Evolutionary conservation across 106 monocot genomes (phyloP), one percentile per base, ranked within the genome.

Genomic region (Dendrobium officinale): DNA sequence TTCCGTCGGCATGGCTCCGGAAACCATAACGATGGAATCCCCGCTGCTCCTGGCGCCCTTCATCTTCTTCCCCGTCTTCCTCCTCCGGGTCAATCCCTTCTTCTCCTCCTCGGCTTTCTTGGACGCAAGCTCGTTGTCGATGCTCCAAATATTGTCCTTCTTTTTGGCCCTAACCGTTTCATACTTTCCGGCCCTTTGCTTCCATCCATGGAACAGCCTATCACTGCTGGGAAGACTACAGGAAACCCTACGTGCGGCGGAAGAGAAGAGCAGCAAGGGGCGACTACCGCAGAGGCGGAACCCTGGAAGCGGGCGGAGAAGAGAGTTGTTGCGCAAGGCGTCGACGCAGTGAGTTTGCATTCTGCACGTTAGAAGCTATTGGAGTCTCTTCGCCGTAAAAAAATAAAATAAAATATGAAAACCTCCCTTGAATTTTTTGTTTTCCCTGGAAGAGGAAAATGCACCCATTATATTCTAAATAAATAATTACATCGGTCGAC

Each of bases 131-230:
- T 94, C 90, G 76, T 94, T 92, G 78, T 94, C 96, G 41, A 94
- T 44, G 88, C 92, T 92, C 94, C 93, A 94, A 4, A 94, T 80
- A 26, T 97, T 97, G 48, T 92, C 89, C 83, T 96, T 96, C 86
- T 78, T 86, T 84, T 81, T 91, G 24, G 79, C 78, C 80, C 68
- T 80, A 77, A 67, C 55, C 61, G 26, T 24, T n/a, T 75, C 83
- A 49, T 49, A 70, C 31, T 79, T 67, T 73, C 82, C 33, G 42
- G n/a, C 85, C 41, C 27, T 41, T n/a, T 40, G 55, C 61, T 49
- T 49, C 27, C 33, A 24, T 42, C 17, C 54, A 44, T 67, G 61
- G 10, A 1, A 26, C 16, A 5, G 15, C 48, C 48, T 64, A 9
- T 67, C 44, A 26, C 64, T 73, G 9, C 29, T 20, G 9, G 77